phyloP scores from a whole-genome alignment of 1,139 yeast genomes.

The Petasospora rhodanensis region DNA sequence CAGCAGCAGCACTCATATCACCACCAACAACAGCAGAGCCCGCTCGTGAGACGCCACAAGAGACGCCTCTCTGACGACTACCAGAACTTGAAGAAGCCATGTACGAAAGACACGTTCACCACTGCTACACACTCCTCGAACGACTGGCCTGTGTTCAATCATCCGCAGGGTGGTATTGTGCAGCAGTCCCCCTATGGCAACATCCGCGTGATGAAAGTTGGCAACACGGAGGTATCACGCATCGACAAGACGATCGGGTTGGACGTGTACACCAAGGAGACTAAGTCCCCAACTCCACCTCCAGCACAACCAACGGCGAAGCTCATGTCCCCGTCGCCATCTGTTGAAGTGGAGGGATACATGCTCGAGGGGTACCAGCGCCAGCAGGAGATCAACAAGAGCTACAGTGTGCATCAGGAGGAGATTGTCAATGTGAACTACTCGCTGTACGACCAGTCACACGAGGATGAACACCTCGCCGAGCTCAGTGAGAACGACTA shows the following conservation, averaged over 20 bases:
- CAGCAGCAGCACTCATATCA: too few species aligned
- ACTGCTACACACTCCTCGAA: conserved; percentile 18
- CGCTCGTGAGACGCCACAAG: conserved; percentile 11
- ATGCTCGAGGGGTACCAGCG: conserved; percentile 39
- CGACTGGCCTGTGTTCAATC: conserved; percentile 59
- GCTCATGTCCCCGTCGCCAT: conserved; percentile 27
- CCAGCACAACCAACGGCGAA: background rate
- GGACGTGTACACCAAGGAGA: conserved; percentile 17
- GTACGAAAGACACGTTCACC: conserved; percentile 2
- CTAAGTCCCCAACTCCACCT: conserved; percentile 1
- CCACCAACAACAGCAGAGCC: too few species aligned
- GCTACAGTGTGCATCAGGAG: conserved; percentile 21
- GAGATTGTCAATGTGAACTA: conserved; percentile 24
- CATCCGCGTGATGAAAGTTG: conserved; percentile 20
- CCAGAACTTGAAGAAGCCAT: conserved; percentile 6
- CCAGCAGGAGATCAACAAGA: conserved; percentile 18
- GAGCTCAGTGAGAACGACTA: conserved; percentile 6
- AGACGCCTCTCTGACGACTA: conserved; percentile 16
- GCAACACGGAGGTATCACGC: conserved; percentile 14
- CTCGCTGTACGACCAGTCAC: conserved; percentile 21
- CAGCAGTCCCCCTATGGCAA: conserved; percentile 64
- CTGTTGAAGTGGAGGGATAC: conserved; percentile 36
- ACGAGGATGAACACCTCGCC: conserved; percentile 21
- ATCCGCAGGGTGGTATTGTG: conserved; percentile 61
- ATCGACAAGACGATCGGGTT: conserved; percentile 14